These are phyloP conservation scores for Teratosphaeriaceae sp. DNA, from an alignment of 2,329 filamentous ascomycete species.

Conservation along the genomic window DNA sequence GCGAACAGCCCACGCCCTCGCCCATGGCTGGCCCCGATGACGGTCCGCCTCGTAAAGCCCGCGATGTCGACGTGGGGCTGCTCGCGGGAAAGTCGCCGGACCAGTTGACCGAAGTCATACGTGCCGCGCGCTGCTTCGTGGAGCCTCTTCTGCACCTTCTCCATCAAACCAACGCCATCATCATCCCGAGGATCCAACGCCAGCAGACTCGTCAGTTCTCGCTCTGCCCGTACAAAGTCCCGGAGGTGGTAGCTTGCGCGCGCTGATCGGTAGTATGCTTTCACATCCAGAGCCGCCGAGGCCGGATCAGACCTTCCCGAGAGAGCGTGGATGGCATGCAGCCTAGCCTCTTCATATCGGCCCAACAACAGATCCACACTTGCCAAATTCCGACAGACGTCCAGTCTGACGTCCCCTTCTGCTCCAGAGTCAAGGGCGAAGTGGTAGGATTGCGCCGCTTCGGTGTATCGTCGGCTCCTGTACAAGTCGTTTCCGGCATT, in stretches of 20 bases:
- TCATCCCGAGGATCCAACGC: neutral
- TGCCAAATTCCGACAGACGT: neutral
- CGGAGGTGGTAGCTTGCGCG: conserved; percentile 3
- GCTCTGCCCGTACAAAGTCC: neutral
- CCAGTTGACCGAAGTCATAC: conserved; percentile 1
- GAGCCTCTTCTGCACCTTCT: neutral
- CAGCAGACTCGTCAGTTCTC: neutral
- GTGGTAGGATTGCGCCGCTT: neutral
- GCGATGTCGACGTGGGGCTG: conserved; percentile 1
- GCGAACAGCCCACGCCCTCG: conserved; percentile 40
- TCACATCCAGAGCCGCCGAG: neutral
- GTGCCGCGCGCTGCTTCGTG: neutral
- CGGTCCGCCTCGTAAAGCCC: neutral
- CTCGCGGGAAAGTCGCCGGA: neutral
- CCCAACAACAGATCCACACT: conserved; percentile 1
- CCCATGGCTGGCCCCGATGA: neutral
- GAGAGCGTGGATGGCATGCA: neutral
- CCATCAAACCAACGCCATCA: neutral
- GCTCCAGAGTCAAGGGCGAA: neutral
- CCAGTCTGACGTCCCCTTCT: neutral
- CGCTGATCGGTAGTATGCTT: conserved; percentile 2
- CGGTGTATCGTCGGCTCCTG: neutral
- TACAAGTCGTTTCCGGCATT: conserved; percentile 1
- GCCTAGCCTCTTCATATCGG: neutral
- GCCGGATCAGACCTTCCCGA: neutral